Evolutionary conservation across 805 yeast genomes (phyloP).

Genomic region (Wickerhamomyces tratensis): DNA sequence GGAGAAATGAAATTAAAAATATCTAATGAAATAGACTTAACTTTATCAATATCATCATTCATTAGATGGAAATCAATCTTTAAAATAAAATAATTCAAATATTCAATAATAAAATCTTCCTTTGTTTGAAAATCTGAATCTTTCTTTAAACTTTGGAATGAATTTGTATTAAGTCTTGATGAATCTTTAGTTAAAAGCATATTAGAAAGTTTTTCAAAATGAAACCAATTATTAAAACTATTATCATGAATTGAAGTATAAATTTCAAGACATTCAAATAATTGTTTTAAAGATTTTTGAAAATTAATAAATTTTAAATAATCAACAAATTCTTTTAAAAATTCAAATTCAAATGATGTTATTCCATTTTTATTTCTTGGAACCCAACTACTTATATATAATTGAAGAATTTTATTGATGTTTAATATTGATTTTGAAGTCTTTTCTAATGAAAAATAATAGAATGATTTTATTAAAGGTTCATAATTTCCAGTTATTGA

Average conservation of each 20-base stretch:
- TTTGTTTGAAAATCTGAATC: background rate
- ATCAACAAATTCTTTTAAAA: constrained; percentile 7
- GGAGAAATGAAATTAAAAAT: background rate
- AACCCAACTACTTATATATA: constrained; percentile 24
- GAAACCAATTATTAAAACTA: constrained; percentile 9
- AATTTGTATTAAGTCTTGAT: constrained; percentile 1
- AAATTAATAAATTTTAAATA: constrained; percentile 14
- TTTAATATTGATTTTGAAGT: constrained; percentile 21
- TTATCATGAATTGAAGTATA: constrained; percentile 1
- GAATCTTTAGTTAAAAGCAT: constrained; percentile 1
- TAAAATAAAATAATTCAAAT: too few relatives aligned
- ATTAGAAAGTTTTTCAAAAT: background rate
- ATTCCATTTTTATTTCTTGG: constrained; percentile 6
- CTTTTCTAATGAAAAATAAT: constrained; percentile 24
- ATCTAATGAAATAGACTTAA: constrained; percentile 3
- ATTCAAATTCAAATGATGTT: constrained; percentile 9
- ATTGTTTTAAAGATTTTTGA: constrained; percentile 5
- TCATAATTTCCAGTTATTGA: constrained; percentile 9
- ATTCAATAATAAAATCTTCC: too few relatives aligned
- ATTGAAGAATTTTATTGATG: constrained; percentile 19
- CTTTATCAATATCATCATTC: background rate
- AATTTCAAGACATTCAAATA: constrained; percentile 6
- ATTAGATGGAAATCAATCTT: too few relatives aligned
- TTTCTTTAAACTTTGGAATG: background rate
- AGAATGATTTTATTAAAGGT: constrained; percentile 22